Evolutionary conservation across 345 rosid genomes (phyloP), one percentile per base, ranked within the genome.

Genomic region (Lepidium sativum): DNA sequence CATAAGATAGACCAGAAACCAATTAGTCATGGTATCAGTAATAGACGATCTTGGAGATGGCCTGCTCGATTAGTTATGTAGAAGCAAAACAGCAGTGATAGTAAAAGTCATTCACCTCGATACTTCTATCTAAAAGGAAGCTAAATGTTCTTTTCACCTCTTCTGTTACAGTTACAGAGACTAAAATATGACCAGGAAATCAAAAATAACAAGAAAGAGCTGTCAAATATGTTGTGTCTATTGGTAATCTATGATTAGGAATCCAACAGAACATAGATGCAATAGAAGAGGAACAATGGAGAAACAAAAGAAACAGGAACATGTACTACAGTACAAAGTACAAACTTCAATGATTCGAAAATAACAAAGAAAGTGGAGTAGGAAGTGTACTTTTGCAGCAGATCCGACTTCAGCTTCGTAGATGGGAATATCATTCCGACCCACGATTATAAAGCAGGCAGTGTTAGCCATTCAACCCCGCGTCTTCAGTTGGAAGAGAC

Each of bases 381-480:
- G 4, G 63, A 54, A 52, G 14, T 57, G 38, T 82, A 94, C 97
- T 77, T 94, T 94, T 14, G 85, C 80, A 41, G 95, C 85, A 66
- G 97, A 84, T 50, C 97, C 97, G 63, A 91, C 86, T 85, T 94
- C 95, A 63, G 97, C 96, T 83, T 94, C 97, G 54, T 91, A 94
- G 55, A 94, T 86, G 6, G 97, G 99, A 69, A 91, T 91, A 63
- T 94, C 96, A 37, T 94, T 86, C 74, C 92, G 61, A 75, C 88
- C 92, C 43, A 94, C 96, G 0, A 94, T 88, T 54, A 90, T 84
- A 57, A 94, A 94, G 64, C 92, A 90, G 18, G 99, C 96, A 3
- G 97, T 91, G 9, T 76, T 83, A 14, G 97, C 86, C 97, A 94
- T 94, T 33, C 58, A 12, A n/a, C 5, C 43, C 23, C 9, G 2